Percentiles rank a stretch among this genome's conserved stretches.
Evolutionary conservation across 2,329 filamentous ascomycete genomes (phyloP).

Genomic region (Celoporthe dispersa): DNA sequence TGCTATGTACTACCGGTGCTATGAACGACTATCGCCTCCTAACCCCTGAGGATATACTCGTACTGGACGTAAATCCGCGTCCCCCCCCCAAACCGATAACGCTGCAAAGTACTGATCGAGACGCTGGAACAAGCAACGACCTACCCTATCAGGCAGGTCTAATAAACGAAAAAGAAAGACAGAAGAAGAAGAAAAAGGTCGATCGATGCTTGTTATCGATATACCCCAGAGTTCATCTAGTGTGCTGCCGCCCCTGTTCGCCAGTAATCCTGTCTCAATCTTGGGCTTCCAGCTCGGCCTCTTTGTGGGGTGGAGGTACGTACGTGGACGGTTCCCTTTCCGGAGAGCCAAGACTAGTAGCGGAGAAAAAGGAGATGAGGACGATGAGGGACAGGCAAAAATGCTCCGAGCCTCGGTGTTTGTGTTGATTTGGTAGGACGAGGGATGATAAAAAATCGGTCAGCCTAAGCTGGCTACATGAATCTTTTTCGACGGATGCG

Average conservation of each 20-base stretch:
- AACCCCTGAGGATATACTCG: neutral
- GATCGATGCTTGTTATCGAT: slow-evolving; percentile 5
- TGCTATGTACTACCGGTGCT: neutral
- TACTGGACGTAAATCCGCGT: neutral
- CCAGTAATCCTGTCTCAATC: neutral
- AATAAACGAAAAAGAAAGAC: neutral
- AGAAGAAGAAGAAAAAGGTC: neutral
- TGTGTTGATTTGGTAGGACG: neutral
- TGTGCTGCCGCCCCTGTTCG: neutral
- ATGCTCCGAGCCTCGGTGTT: neutral
- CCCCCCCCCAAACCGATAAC: too few species aligned
- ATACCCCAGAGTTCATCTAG: neutral
- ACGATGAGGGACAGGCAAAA: neutral
- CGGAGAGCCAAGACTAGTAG: neutral
- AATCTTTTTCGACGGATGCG: neutral
- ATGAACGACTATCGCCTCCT: neutral
- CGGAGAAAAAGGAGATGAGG: neutral
- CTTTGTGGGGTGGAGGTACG: neutral
- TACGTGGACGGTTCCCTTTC: neutral
- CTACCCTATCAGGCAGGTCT: slow-evolving; percentile 19
- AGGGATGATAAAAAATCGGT: neutral
- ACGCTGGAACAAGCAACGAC: neutral
- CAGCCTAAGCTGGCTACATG: neutral
- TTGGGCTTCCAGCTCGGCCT: neutral
- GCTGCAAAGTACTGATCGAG: neutral